Base-by-base conservation (phyloP, 768 basidiomycete species). In the Mycena galericulata region DNA sequence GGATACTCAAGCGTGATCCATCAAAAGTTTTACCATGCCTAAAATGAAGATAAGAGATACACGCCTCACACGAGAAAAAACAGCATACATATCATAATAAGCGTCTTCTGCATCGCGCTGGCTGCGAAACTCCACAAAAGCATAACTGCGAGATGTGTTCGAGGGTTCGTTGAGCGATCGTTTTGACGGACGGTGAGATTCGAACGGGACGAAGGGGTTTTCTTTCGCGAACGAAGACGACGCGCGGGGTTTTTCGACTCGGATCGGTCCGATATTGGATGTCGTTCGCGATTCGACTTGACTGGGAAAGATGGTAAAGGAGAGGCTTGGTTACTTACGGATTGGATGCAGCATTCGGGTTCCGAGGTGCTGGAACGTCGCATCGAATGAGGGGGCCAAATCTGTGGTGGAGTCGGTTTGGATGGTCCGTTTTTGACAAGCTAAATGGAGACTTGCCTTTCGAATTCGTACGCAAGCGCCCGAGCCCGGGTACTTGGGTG, bases 341-440 rank as follows among this genome's bases (percentile, higher is more conserved):
- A 75, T 92, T 93, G 45, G 90, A 86, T 63, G 84, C 87, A 20
- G 91, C 88, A 70, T 90, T 85, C 0, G 90, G 89, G 80, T 93
- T 92, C 70, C 93, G 89, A 2, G 94, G 92, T 2, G 94, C 95
- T 20, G 94, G 94, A 18, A 96, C 93, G 76, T 96, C 95, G 81
- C 95, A 96, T 67, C 94, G 92, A 68, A 95, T 87, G 30, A 96
- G 85, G 62, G 91, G 91, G 20, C 94, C 94, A 72, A 85, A 96
- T 62, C 94, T 95, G 76, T 24, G 32, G 26, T 36, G n/a, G 24
- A 3, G 3, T 32, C 30, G 30, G 36, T 26, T 56, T 47, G 46
- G 17, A 18, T 7, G 20, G 30, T 26, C 32, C 5, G 32, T 47
- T 45, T 57, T 49, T 65, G 56, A 53, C 20, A 26, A 40, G 32